phyloP scores from a whole-genome alignment of 2,329 filamentous ascomycete species.

The Ophiostoma ips region DNA sequence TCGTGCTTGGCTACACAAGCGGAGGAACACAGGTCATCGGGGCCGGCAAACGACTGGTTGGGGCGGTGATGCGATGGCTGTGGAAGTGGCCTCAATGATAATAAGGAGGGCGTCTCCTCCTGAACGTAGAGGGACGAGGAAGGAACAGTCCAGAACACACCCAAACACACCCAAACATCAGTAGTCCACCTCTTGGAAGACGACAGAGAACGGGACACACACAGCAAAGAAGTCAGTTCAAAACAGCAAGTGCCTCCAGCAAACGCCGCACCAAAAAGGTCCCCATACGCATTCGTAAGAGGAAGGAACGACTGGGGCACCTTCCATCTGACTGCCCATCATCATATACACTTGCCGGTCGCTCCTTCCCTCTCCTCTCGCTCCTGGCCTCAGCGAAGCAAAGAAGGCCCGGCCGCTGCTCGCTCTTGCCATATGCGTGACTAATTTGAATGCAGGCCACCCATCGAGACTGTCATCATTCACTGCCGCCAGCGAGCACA shows the following conservation, averaged over 20 bases:
- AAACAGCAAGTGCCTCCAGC: not conserved
- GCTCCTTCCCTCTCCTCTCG: constrained; percentile 1
- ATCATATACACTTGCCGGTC: not conserved
- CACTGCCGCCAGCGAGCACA: not conserved
- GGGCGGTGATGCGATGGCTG: not conserved
- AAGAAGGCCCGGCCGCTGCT: not conserved
- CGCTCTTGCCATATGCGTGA: not conserved
- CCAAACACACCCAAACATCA: not conserved
- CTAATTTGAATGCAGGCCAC: not conserved
- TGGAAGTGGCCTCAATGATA: not conserved
- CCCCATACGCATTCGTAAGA: not conserved
- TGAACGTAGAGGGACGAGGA: not conserved
- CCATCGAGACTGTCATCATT: not conserved
- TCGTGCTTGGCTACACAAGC: not conserved
- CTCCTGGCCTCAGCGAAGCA: not conserved
- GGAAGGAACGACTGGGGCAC: constrained; percentile 2
- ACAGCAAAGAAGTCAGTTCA: too few species aligned
- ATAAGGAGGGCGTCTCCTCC: not conserved
- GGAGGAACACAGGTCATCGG: not conserved
- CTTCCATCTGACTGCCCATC: not conserved
- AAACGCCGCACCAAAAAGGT: not conserved
- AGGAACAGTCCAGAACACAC: not conserved
- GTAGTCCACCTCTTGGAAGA: too few species aligned
- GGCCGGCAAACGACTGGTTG: not conserved
- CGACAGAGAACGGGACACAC: too few species aligned